These are phyloP conservation scores for Lactarius indigo DNA, from an alignment of 768 basidiomycete genomes.

Conservation along the genomic window DNA sequence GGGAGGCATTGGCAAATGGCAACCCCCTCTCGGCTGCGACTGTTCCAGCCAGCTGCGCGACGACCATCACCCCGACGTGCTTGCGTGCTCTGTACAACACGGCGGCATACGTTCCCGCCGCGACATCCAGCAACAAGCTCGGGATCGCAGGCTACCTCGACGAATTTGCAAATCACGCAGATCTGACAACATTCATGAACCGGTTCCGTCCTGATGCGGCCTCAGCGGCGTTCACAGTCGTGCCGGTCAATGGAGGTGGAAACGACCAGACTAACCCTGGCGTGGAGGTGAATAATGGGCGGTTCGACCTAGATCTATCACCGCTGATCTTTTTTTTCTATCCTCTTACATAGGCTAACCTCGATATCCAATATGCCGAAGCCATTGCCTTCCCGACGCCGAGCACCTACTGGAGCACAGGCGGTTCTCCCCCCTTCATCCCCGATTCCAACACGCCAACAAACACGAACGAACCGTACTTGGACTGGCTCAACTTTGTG, in stretches of 20 bases:
- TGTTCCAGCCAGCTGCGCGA: slow-evolving; percentile 32
- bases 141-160: slow-evolving; percentile 27
- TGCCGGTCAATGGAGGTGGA: too few relatives aligned
- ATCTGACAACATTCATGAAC: too few relatives aligned
- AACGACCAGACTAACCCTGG: too few relatives aligned
- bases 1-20: too few relatives aligned
- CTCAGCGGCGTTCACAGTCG: too few relatives aligned
- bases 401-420: slow-evolving; percentile 62
- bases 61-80: too few relatives aligned
- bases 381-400: slow-evolving; percentile 49
- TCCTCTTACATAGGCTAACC: slow-evolving; percentile 29
- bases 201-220: too few relatives aligned
- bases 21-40: slow-evolving; percentile 19
- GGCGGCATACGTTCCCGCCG: background rate
- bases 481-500: slow-evolving; percentile 61
- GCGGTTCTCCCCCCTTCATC: slow-evolving; percentile 60
- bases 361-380: slow-evolving; percentile 38
- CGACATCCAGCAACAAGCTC: slow-evolving; percentile 20
- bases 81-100: slow-evolving; percentile 35
- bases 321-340: background rate
- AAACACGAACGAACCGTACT: slow-evolving; percentile 62
- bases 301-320: background rate
- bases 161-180: too few relatives aligned
- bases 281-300: too few relatives aligned
- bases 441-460: slow-evolving; percentile 37